Evolutionary conservation across 768 basidiomycete genomes (phyloP).

Genomic region (Lyophyllum atratum): DNA sequence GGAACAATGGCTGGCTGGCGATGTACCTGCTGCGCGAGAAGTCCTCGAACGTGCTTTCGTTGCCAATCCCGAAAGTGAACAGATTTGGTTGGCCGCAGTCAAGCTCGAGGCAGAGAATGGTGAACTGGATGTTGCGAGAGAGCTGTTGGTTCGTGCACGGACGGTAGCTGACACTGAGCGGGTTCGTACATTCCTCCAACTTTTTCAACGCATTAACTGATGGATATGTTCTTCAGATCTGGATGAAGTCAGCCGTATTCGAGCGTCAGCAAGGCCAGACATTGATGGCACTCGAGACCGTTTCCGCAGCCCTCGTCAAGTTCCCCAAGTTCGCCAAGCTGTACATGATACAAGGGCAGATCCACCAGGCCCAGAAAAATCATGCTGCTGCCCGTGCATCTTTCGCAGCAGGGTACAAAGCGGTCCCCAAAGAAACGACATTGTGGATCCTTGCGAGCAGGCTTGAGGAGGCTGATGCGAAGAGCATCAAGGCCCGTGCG

Average conservation of each 20-base stretch:
- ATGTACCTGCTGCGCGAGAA: conserved; percentile 88
- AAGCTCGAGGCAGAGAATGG: conserved; percentile 97
- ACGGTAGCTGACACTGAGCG: conserved; percentile 91
- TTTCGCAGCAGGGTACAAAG: conserved; percentile 82
- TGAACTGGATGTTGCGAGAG: conserved; percentile 81
- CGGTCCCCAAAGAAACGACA: conserved; percentile 81
- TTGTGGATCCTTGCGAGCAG: conserved; percentile 90
- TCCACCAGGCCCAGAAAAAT: conserved; percentile 66
- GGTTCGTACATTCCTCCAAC: conserved; percentile 44
- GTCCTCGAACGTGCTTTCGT: conserved; percentile 90
- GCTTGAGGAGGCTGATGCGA: conserved; percentile 88
- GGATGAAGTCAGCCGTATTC: conserved; percentile 98
- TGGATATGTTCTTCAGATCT: conserved; percentile 60
- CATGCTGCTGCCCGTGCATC: conserved; percentile 72
- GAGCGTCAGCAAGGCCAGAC: conserved; percentile 86
- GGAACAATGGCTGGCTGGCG: conserved; percentile 90
- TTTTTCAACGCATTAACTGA: conserved; percentile 2
- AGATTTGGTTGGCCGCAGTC: conserved; percentile 97
- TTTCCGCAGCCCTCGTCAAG: conserved; percentile 73
- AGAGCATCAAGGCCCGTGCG: conserved; percentile 90
- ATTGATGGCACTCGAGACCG: conserved; percentile 71
- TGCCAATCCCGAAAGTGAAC: conserved; percentile 95
- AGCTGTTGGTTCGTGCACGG: conserved; percentile 85
- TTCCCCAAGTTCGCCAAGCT: conserved; percentile 91
- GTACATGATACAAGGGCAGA: conserved; percentile 98